Base-by-base conservation (phyloP, 2,329 filamentous ascomycete species). In the Elsinoe necatrix region DNA sequence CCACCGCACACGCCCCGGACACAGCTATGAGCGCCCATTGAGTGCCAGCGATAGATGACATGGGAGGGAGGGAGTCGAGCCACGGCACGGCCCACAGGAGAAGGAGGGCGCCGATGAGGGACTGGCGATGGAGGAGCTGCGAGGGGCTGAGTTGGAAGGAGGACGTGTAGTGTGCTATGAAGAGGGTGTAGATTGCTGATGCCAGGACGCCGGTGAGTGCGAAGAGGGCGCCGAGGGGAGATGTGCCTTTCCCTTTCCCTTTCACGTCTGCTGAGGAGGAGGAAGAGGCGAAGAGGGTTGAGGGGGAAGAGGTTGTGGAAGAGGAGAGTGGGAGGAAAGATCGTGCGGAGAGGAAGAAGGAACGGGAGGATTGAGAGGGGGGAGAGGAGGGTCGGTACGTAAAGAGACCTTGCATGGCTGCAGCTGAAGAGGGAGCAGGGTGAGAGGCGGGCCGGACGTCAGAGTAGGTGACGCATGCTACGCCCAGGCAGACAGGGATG, bases 41-140 rank as follows among this genome's bases (percentile, higher is more conserved):
- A 1, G 47, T 2, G 50, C 73, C 2, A 29, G 75, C 73, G 1
- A 83, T 76, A 27, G 76, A 72, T 11, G 66, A 69, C 77, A 79
- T 82, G 9, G 73, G 72, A 2, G 83, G 82, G 63, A 85, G 80
- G 14, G 75, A 79, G 63, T 87, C 84, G 18, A 81, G 72, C 63
- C 85, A 84, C 0, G 83, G 83, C 59, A 86, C 84, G 34, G 80
- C 77, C 63, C 85, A 85, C 25, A 86, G 75, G 54, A 87, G 75
- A 61, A 86, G 68, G 59, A 84, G 75, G 1, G 80, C 78, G 20
- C 82, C 80, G 1, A 85, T 72, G 1, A 83, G 82, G 1, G 83
- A 81, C 68, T 86, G 83, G 68, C 85, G 86, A 70, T 81, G 81
- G 9, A 87, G 75, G 29, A 87, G 72, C 71, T 87, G 84, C 78